These are phyloP conservation scores for Collybia nuda DNA, from an alignment of 768 basidiomycete genomes.

Conservation along the genomic window DNA sequence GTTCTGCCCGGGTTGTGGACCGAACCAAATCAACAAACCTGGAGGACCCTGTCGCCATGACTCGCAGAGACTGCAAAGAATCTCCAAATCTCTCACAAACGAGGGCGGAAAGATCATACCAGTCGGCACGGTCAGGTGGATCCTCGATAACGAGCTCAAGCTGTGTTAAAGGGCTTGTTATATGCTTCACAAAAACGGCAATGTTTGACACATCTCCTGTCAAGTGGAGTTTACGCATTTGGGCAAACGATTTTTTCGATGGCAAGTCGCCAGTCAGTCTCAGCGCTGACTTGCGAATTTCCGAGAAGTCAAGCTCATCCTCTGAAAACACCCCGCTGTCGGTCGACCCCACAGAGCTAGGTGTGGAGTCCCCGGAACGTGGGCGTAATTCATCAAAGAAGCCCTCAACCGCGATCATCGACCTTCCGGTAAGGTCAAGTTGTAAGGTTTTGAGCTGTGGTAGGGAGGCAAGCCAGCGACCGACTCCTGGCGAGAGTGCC, in stretches of 20 bases:
- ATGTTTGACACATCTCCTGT: constrained; percentile 73
- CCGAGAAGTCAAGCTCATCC: constrained; percentile 76
- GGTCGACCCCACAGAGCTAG: constrained; percentile 62
- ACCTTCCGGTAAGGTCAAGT: constrained; percentile 70
- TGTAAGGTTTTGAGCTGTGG: constrained; percentile 62
- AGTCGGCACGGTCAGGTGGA: constrained; percentile 71
- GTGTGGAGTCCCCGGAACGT: constrained; percentile 69
- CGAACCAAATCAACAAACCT: constrained; percentile 82
- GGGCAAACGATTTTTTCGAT: constrained; percentile 54
- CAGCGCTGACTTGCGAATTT: constrained; percentile 68
- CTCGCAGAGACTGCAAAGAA: constrained; percentile 58
- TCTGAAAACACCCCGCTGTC: constrained; percentile 80
- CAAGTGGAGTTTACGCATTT: constrained; percentile 60
- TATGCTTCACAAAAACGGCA: constrained; percentile 68
- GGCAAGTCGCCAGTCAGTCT: constrained; percentile 62
- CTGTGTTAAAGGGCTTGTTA: constrained; percentile 62
- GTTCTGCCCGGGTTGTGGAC: constrained; percentile 67
- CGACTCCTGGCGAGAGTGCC: constrained; percentile 68
- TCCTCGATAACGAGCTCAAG: constrained; percentile 81
- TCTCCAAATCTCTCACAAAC: constrained; percentile 63
- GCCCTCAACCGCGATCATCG: constrained; percentile 70
- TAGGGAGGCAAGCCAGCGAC: constrained; percentile 69
- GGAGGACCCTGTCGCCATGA: constrained; percentile 67
- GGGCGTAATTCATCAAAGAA: constrained; percentile 72
- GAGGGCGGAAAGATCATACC: constrained; percentile 67